A percentile compares a stretch with the other conserved stretches of the same genome.
These are phyloP conservation scores for Fusarium stilboides DNA, from an alignment of 2,329 filamentous ascomycete genomes.

Conservation along the genomic window DNA sequence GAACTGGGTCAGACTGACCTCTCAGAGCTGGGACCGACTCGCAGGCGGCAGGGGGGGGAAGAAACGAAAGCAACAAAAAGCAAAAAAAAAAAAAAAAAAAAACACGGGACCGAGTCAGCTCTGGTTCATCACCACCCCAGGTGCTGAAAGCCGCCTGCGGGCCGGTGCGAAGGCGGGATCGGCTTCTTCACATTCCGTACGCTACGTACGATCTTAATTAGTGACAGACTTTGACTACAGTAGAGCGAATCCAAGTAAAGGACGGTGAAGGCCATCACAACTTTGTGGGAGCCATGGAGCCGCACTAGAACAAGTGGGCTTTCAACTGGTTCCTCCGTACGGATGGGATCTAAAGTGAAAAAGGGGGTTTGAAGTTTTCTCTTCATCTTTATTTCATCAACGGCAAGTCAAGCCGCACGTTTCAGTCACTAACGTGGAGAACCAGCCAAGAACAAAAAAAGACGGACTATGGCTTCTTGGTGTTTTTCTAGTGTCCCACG, in stretches of 20 bases:
- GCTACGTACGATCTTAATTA: slow-evolving; percentile 6
- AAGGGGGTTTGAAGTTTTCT: not conserved
- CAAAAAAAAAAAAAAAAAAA: too few relatives aligned
- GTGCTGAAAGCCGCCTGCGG: slow-evolving; percentile 28
- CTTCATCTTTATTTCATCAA: slow-evolving; percentile 7
- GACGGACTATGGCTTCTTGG: slow-evolving; percentile 15
- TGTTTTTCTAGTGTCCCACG: slow-evolving; percentile 35
- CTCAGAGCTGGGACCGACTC: too few relatives aligned
- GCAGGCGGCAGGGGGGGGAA: too few relatives aligned
- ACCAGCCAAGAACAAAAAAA: slow-evolving; percentile 12
- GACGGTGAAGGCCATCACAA: slow-evolving; percentile 10
- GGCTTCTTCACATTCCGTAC: slow-evolving; percentile 38
- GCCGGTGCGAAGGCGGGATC: slow-evolving; percentile 47
- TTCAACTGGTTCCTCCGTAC: not conserved
- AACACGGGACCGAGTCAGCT: slow-evolving; percentile 42
- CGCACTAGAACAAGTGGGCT: slow-evolving; percentile 13
- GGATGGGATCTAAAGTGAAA: not conserved
- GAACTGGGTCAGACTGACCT: too few relatives aligned
- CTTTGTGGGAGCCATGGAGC: slow-evolving; percentile 11
- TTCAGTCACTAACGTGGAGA: slow-evolving; percentile 5
- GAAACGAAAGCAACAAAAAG: too few relatives aligned
- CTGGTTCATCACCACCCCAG: slow-evolving; percentile 15
- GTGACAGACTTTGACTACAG: too few relatives aligned
- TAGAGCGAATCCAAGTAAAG: slow-evolving; percentile 2
- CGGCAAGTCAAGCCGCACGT: not conserved